phyloP scores from a whole-genome alignment of 306 rosid species.

The Abrus pulchellus region DNA sequence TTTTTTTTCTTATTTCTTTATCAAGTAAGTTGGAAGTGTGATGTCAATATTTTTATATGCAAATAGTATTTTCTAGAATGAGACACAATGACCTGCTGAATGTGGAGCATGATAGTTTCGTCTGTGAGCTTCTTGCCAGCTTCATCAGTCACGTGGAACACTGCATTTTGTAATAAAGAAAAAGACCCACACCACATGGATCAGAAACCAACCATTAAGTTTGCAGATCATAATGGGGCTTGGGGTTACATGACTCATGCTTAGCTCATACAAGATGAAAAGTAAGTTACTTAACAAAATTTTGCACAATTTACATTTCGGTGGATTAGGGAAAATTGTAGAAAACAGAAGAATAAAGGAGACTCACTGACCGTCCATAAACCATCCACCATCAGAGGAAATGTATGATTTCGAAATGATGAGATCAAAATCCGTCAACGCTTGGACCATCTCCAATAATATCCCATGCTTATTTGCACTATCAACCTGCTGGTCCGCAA shows the following conservation, averaged over 20 bases:
- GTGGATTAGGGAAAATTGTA: background rate
- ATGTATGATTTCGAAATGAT: constrained; percentile 91
- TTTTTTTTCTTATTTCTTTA: background rate
- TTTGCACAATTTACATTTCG: background rate
- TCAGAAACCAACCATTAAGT: constrained; percentile 30
- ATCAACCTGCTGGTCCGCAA: constrained; percentile 70
- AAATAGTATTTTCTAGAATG: background rate
- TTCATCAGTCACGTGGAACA: constrained; percentile 90
- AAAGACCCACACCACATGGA: constrained; percentile 44
- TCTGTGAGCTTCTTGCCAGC: constrained; percentile 84
- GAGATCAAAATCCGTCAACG: constrained; percentile 92
- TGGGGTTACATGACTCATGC: constrained; percentile 31
- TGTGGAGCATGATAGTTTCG: constrained; percentile 69
- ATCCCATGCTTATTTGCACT: constrained; percentile 97
- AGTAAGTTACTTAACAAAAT: background rate
- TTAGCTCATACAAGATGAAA: constrained; percentile 31
- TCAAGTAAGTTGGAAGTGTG: background rate
- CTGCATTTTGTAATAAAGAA: constrained; percentile 61
- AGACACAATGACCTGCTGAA: constrained; percentile 66
- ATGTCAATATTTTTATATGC: background rate
- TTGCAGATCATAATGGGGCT: constrained; percentile 23
- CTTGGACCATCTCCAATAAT: constrained; percentile 95
- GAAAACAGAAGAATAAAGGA: background rate
- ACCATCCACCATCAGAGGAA: constrained; percentile 97
- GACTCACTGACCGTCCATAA: constrained; percentile 83